phyloP scores from a whole-genome alignment of 2,329 filamentous ascomycete genomes.

The Cladosporium halotolerans region DNA sequence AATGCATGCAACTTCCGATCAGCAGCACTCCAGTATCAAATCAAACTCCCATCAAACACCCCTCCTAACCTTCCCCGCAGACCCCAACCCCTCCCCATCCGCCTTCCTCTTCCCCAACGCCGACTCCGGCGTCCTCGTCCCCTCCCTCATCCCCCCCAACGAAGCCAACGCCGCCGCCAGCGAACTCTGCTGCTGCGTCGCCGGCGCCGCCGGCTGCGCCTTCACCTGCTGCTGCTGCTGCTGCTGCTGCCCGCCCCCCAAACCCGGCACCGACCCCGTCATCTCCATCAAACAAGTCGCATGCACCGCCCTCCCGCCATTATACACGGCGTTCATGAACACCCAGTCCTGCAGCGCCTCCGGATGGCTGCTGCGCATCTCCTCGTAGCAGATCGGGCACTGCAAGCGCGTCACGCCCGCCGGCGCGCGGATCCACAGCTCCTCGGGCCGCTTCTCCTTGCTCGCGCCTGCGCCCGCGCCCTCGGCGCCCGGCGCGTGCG shows the following conservation, averaged over 20 bases:
- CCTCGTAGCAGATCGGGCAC: slow-evolving; percentile 93
- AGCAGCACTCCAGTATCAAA: too few relatives aligned
- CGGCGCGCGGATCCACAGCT: slow-evolving; percentile 75
- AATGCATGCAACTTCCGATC: too few relatives aligned
- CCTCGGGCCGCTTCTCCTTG: slow-evolving; percentile 51
- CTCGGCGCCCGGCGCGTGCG: slow-evolving; percentile 33
- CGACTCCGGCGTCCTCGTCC: slow-evolving; percentile 31
- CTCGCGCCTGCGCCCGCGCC: slow-evolving; percentile 31
- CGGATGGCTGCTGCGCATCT: slow-evolving; percentile 86
- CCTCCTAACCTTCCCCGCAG: slow-evolving; percentile 8
- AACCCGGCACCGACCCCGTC: slow-evolving; percentile 2
- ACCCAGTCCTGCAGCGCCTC: slow-evolving; percentile 95
- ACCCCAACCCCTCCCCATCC: slow-evolving; percentile 20
- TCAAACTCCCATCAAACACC: background rate
- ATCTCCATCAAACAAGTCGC: slow-evolving; percentile 83
- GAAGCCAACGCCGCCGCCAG: slow-evolving; percentile 22
- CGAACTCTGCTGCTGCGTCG: slow-evolving; percentile 12
- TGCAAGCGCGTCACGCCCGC: slow-evolving; percentile 67
- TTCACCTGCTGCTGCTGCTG: slow-evolving; percentile 9
- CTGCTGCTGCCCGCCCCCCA: slow-evolving; percentile 37
- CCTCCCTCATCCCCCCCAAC: slow-evolving; percentile 21
- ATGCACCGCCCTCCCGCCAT: slow-evolving; percentile 78
- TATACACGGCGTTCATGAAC: slow-evolving; percentile 80
- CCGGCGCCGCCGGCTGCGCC: background rate
- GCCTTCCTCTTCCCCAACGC: slow-evolving; percentile 30